Evolutionary conservation across 2,329 filamentous ascomycete genomes (phyloP).

Genomic region (Bipolaris zeicola): DNA sequence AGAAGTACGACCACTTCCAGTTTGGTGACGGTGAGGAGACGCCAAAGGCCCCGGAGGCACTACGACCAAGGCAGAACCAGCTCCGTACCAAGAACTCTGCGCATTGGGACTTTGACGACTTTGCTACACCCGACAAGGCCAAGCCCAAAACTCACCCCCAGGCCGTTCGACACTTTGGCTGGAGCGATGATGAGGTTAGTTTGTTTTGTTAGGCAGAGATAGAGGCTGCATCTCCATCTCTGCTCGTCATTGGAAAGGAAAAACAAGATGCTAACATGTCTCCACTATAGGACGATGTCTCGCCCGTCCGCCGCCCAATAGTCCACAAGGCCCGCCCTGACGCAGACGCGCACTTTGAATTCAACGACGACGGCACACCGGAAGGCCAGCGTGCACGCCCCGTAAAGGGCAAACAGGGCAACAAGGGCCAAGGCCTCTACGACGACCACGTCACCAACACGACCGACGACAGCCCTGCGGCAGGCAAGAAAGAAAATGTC

Average conservation of each 20-base stretch:
- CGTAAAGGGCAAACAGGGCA: conserved; percentile 60
- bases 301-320: conserved; percentile 63
- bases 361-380: conserved; percentile 74
- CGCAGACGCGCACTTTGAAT: conserved; percentile 80
- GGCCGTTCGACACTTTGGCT: conserved; percentile 75
- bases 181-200: conserved; percentile 70
- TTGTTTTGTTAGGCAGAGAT: conserved; percentile 23
- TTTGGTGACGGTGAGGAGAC: conserved; percentile 67
- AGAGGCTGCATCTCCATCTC: conserved; percentile 16
- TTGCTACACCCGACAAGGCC: conserved; percentile 79
- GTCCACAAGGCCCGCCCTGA: conserved; percentile 75
- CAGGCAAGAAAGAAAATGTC: conserved; percentile 46
- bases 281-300: conserved; percentile 58
- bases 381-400: conserved; percentile 53
- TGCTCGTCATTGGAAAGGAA: not conserved
- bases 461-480: conserved; percentile 56
- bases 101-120: conserved; percentile 90
- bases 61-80: conserved; percentile 55
- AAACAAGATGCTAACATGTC: conserved; percentile 25
- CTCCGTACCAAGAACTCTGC: conserved; percentile 13
- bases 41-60: conserved; percentile 49
- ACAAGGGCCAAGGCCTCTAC: conserved; percentile 74
- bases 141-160: conserved; percentile 67
- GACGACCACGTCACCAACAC: conserved; percentile 72
- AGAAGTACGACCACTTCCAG: conserved; percentile 86